phyloP scores from a whole-genome alignment of 2,329 filamentous ascomycete species.

The Pyrenochaeta sp. region DNA sequence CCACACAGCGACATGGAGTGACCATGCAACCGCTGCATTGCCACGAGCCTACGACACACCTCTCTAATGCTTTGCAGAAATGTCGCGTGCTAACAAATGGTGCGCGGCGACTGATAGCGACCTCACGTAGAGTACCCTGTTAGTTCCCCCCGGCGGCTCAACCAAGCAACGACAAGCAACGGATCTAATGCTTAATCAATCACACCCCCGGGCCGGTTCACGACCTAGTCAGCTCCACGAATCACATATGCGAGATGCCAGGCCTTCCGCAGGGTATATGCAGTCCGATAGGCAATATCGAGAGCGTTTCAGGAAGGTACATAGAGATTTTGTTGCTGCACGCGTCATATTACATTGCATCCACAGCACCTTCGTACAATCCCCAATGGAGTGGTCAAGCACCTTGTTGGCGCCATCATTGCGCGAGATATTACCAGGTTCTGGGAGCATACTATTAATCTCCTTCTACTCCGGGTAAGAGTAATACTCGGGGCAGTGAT shows the following conservation, averaged over 20 bases:
- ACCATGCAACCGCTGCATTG: no score
- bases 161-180: slow-evolving; percentile 28
- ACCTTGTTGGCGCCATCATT: slow-evolving; percentile 4
- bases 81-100: no score
- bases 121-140: no score
- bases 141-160: no score
- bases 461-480: slow-evolving; percentile 28
- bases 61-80: no score
- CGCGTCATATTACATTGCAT: slow-evolving; percentile 16
- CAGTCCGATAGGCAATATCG: slow-evolving; percentile 3
- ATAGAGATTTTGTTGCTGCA: slow-evolving; percentile 1
- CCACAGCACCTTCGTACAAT: slow-evolving; percentile 4
- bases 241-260: slow-evolving; percentile 8
- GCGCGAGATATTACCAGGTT: slow-evolving; percentile 3
- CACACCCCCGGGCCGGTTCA: not conserved
- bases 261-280: not conserved
- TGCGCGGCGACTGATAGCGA: no score
- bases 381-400: slow-evolving; percentile 7
- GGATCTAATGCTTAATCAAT: slow-evolving; percentile 18
- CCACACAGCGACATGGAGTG: no score
- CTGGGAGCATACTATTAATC: not conserved
- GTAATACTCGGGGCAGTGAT: slow-evolving; percentile 8
- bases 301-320: slow-evolving; percentile 23
- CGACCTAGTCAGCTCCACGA: slow-evolving; percentile 7
- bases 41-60: no score